Evolutionary conservation across 2,329 filamentous ascomycete genomes (phyloP), one percentile per base, ranked within the genome.

Genomic region (Furcasterigmium furcatum): DNA sequence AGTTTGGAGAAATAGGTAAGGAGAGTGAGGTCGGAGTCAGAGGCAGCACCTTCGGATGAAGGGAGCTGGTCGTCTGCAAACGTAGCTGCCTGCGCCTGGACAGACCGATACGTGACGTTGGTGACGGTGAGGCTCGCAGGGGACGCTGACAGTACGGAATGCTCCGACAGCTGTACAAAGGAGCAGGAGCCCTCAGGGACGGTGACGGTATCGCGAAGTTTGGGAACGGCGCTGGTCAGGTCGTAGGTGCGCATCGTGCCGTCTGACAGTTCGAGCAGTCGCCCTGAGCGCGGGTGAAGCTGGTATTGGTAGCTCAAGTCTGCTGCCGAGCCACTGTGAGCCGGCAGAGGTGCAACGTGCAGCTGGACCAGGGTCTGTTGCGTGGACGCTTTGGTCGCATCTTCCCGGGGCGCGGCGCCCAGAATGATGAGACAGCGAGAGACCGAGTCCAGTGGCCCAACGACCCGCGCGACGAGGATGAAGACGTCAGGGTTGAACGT

Each of bases 91-190:
- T 71, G 73, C 25, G 75, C 75, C 53, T 82, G 79, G n/a, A 81
- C 59, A 8, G 79, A 82, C 24, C 70, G 77, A 60, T 83, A 91
- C 48, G 84, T 79, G 27, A 85, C 80, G 62, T 90, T 89, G 60
- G 85, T 87, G 13, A 88, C 71, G 35, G 70, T 74, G 34, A 87
- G 76, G 1, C 74, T 71, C 9, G 72, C 65, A 1, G 72, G 56
- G 0, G 82, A 82, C n/a, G 79, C 72, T 2, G 80, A 75, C 38
- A 91, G 71, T 2, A 88, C 63, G 5, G 85, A 80, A 8, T 85
- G 81, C 46, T 77, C 79, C 8, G 85, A 87, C 1, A 91, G 67
- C 7, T 84, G 77, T 7, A 85, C 59, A 55, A 89, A 88, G 2
- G 84, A 85, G 18, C 72, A 70, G 16, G 32, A 36, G 3, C 82